These are phyloP conservation scores for Udeniomyces megalosporus DNA, from an alignment of 768 basidiomycete genomes.

Conservation along the genomic window DNA sequence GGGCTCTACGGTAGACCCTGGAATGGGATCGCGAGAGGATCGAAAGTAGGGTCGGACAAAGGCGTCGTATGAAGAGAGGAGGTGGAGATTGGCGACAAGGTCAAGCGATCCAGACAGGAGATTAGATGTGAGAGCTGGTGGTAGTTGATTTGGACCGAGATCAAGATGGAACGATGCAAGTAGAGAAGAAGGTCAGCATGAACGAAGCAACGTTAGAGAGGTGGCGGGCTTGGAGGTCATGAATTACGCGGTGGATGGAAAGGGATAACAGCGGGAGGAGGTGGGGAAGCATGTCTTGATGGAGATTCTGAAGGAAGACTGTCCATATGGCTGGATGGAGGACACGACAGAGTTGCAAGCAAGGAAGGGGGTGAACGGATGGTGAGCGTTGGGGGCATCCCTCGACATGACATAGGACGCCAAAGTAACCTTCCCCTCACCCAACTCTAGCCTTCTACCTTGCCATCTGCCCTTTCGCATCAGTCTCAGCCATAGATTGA, in stretches of 20 bases:
- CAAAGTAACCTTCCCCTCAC: too few relatives aligned
- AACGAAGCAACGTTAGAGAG: background rate
- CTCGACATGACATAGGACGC: too few relatives aligned
- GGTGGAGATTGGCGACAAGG: conserved; percentile 6
- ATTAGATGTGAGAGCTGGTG: background rate
- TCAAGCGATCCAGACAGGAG: conserved; percentile 13
- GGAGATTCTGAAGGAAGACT: background rate
- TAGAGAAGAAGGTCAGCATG: background rate
- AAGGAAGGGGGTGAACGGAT: too few relatives aligned
- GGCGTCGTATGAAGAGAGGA: conserved; percentile 13
- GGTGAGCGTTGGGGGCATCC: too few relatives aligned
- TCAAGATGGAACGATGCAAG: background rate
- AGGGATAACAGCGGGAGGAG: background rate
- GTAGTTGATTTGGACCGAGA: background rate
- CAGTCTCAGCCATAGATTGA: too few relatives aligned
- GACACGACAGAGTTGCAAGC: too few relatives aligned
- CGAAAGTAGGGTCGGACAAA: conserved; percentile 16
- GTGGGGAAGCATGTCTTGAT: background rate
- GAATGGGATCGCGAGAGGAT: conserved; percentile 3
- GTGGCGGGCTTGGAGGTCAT: too few relatives aligned
- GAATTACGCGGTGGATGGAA: conserved; percentile 1
- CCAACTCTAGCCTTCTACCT: too few relatives aligned
- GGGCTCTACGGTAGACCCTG: background rate
- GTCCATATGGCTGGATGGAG: too few relatives aligned
- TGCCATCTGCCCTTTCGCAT: too few relatives aligned